Base-by-base conservation (phyloP, 2,329 filamentous ascomycete species). In the Rhinocladiella mackenziei region DNA sequence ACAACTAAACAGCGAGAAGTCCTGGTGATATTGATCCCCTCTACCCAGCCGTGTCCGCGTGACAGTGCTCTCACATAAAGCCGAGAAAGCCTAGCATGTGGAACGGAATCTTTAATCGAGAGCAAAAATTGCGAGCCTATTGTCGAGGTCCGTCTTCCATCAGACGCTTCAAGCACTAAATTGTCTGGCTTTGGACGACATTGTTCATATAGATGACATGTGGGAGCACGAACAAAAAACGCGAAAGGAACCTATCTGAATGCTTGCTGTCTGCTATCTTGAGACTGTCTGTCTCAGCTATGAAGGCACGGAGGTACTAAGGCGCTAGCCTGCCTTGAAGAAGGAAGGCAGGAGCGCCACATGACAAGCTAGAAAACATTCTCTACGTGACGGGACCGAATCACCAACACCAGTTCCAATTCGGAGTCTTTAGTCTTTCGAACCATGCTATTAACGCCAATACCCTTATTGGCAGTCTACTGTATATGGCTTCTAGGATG, bases 301-400 rank as follows among this genome's bases (percentile, higher is more conserved):
- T n/a, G n/a, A n/a, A n/a, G n/a, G n/a, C n/a, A n/a, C n/a, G n/a
- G n/a, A n/a, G n/a, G n/a, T n/a, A n/a, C n/a, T n/a, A n/a, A n/a
- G n/a, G n/a, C n/a, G n/a, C n/a, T n/a, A n/a, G n/a, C n/a, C n/a
- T n/a, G n/a, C n/a, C n/a, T n/a, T n/a, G n/a, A n/a, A n/a, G n/a
- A n/a, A n/a, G n/a, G n/a, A n/a, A n/a, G n/a, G n/a, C n/a, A n/a
- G n/a, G n/a, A n/a, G n/a, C n/a, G n/a, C n/a, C n/a, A n/a, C n/a
- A n/a, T n/a, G 28, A n/a, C 28, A 30, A 30, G 28, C 28, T 14
- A n/a, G 28, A 30, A 5, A 30, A 30, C 28, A 30, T 30, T n/a
- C 28, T 30, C 5, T 30, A 30, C 28, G 11, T n/a, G 5, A 30
- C 28, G 5, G 11, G 11, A 30, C 28, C 5, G 28, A 30, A 30